Evolutionary conservation across 2,329 filamentous ascomycete species (phyloP).

Genomic region (Fusarium concolor): DNA sequence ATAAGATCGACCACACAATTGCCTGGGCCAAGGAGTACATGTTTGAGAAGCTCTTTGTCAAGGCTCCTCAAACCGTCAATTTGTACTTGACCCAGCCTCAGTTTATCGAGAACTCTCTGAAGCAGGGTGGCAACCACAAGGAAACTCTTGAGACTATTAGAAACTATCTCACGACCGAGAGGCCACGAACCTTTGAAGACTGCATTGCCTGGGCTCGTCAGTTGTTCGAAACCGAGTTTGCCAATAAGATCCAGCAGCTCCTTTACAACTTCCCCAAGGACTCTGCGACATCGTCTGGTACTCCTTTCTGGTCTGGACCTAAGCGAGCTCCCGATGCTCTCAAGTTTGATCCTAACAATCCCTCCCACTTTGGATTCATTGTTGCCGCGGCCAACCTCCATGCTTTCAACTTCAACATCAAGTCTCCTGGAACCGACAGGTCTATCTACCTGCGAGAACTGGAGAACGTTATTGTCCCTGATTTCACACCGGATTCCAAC

Average conservation of each 20-base stretch:
- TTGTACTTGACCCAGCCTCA: constrained; percentile 91
- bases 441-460: constrained; percentile 82
- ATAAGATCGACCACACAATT: constrained; percentile 98
- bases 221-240: constrained; percentile 96
- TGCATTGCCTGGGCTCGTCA: constrained; percentile 95
- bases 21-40: constrained; percentile 93
- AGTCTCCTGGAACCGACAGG: constrained; percentile 76
- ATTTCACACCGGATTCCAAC: constrained; percentile 88
- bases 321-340: constrained; percentile 95
- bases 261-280: constrained; percentile 98
- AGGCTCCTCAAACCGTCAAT: constrained; percentile 93
- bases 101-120: constrained; percentile 86
- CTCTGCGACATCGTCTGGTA: constrained; percentile 85
- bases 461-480: constrained; percentile 93
- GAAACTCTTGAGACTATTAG: constrained; percentile 90
- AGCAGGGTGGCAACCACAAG: constrained; percentile 95
- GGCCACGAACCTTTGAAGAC: constrained; percentile 92
- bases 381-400: constrained; percentile 91
- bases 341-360: constrained; percentile 86
- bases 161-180: constrained; percentile 90
- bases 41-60: constrained; percentile 94
- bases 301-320: constrained; percentile 97
- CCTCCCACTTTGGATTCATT: constrained; percentile 89
- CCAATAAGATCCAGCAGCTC: constrained; percentile 95
- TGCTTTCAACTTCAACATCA: constrained; percentile 98